phyloP scores from a whole-genome alignment of 163 green algal genomes.

The Prototheca cutis region DNA sequence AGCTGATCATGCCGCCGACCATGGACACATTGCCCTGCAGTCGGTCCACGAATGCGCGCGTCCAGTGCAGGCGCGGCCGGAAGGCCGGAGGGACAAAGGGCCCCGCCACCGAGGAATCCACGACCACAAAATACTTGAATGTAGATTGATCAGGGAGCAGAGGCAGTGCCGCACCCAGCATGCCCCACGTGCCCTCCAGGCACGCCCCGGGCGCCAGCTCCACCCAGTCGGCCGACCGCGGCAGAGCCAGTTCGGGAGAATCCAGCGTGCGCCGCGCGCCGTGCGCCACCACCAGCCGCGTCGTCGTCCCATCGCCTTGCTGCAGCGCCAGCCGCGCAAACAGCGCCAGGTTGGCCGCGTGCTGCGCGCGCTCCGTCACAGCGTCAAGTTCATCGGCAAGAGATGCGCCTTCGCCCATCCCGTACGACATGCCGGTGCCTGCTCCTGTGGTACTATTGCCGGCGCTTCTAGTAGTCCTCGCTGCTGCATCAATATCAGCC shows the following conservation, averaged over 20 bases:
- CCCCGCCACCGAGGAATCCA: slow-evolving; percentile 7
- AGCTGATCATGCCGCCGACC: slow-evolving; percentile 53
- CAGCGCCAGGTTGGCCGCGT: slow-evolving; percentile 1
- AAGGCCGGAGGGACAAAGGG: slow-evolving; percentile 16
- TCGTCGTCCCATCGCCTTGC: slow-evolving; percentile 1
- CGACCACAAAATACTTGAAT: slow-evolving; percentile 11
- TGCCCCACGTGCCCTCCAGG: slow-evolving; percentile 9
- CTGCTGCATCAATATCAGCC: no score
- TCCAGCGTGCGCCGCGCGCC: neutral
- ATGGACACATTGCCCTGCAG: slow-evolving; percentile 38
- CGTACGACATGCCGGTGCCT: no score
- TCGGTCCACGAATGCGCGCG: slow-evolving; percentile 28
- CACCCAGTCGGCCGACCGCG: neutral
- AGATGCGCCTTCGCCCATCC: no score
- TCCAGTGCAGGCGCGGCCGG: slow-evolving; percentile 21
- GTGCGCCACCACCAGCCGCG: slow-evolving; percentile 9
- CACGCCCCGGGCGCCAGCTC: neutral
- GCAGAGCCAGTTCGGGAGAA: slow-evolving; percentile 1
- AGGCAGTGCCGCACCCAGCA: slow-evolving; percentile 6
- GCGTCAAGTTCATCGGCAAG: no score
- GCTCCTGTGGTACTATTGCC: no score
- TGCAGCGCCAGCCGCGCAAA: slow-evolving; percentile 9
- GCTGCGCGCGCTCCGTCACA: no score
- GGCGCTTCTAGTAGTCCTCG: no score
- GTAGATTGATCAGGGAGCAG: neutral